These are phyloP conservation scores for Phlyctochytrium planicorne DNA, from an alignment of 192 early-diverging fungal species.

Conservation along the genomic window DNA sequence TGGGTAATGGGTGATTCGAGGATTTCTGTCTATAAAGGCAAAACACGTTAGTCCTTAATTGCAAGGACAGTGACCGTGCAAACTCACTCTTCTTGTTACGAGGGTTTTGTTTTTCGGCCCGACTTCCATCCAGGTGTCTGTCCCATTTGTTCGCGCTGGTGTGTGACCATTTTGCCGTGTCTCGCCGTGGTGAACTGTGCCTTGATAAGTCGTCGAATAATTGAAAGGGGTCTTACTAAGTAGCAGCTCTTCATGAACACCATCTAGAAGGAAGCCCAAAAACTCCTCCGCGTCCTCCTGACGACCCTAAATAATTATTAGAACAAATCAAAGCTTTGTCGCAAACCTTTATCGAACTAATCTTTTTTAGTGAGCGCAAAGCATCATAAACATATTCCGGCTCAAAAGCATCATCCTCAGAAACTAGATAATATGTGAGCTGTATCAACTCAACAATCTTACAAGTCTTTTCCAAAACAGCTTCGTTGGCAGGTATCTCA, in stretches of 20 bases:
- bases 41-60: not conserved
- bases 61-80: slow-evolving; percentile 7
- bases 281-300: slow-evolving; percentile 99
- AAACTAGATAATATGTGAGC: too few species aligned
- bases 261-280: slow-evolving; percentile 88
- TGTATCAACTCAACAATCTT: not conserved
- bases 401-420: slow-evolving; percentile 64
- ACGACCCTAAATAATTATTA: slow-evolving; percentile 53
- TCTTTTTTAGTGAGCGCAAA: slow-evolving; percentile 71
- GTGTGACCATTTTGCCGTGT: not conserved
- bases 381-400: slow-evolving; percentile 94
- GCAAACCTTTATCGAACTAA: slow-evolving; percentile 73
- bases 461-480: not conserved
- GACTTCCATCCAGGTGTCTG: slow-evolving; percentile 81
- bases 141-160: not conserved
- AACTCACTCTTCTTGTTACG: slow-evolving; percentile 55
- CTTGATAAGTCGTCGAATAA: too few species aligned
- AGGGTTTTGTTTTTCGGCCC: slow-evolving; percentile 79
- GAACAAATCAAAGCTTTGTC: slow-evolving; percentile 6
- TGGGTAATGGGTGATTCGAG: slow-evolving; percentile 75
- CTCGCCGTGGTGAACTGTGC: slow-evolving; percentile 17
- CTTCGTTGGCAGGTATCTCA: slow-evolving; percentile 24
- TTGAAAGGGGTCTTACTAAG: slow-evolving; percentile 1
- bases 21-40: slow-evolving; percentile 52
- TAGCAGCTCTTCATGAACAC: slow-evolving; percentile 85